phyloP scores from a whole-genome alignment of 306 rosid genomes.

The Dicorynia guianensis region DNA sequence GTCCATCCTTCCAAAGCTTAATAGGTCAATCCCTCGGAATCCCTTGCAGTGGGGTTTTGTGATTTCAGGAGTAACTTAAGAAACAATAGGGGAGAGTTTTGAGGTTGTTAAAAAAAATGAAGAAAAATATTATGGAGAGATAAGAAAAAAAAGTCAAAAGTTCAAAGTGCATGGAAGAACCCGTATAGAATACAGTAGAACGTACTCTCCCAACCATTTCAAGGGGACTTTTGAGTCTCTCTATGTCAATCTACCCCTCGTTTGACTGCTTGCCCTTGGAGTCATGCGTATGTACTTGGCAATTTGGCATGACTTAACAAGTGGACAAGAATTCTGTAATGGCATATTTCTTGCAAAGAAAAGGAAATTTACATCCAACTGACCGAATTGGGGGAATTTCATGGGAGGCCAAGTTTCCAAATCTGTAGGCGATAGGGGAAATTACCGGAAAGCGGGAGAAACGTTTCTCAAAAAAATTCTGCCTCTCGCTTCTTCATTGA shows the following conservation, averaged over 20 bases:
- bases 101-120: too few relatives aligned
- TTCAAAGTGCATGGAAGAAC: too few relatives aligned
- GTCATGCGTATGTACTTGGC: background rate
- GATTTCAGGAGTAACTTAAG: too few relatives aligned
- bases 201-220: constrained; percentile 21
- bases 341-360: constrained; percentile 33
- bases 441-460: too few relatives aligned
- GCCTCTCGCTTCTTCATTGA: too few relatives aligned
- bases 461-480: too few relatives aligned
- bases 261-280: constrained; percentile 14
- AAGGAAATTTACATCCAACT: constrained; percentile 11
- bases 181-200: background rate
- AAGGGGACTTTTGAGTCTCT: background rate
- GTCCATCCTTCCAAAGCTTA: too few relatives aligned
- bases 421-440: background rate
- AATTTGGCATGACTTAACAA: constrained; percentile 12
- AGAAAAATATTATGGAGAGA: too few relatives aligned
- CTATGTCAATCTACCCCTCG: background rate
- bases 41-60: too few relatives aligned
- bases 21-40: too few relatives aligned
- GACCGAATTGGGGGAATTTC: constrained; percentile 25
- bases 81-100: too few relatives aligned
- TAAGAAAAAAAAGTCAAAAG: too few relatives aligned
- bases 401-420: constrained; percentile 4
- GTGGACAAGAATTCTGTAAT: constrained; percentile 1